phyloP scores from a whole-genome alignment of 176 grass and related monocot species.

The Oropetium thomaeum region DNA sequence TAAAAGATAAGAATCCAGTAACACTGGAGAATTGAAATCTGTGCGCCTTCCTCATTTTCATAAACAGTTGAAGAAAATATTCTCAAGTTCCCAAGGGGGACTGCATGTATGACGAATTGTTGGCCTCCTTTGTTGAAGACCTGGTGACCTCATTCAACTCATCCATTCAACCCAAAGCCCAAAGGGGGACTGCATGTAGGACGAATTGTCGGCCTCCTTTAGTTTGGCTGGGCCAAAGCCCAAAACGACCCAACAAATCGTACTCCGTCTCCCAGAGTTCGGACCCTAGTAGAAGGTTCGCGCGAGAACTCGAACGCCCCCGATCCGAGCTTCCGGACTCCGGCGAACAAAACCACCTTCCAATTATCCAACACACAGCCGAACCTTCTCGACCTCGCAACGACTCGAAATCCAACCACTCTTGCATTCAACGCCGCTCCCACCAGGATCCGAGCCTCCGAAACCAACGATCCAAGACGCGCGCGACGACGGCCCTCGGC shows the following conservation, averaged over 20 bases:
- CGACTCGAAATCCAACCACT: not conserved
- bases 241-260: not conserved
- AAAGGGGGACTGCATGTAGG: too few species aligned
- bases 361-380: not conserved
- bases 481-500: not conserved
- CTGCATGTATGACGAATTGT: too few species aligned
- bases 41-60: too few species aligned
- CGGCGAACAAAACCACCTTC: not conserved
- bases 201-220: too few species aligned
- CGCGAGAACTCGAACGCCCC: not conserved
- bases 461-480: not conserved
- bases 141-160: too few species aligned
- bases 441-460: not conserved
- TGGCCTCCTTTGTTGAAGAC: too few species aligned
- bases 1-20: too few species aligned
- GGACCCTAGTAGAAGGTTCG: conserved; percentile 33
- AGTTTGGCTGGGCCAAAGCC: not conserved
- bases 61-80: too few species aligned
- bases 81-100: too few species aligned
- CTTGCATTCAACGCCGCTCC: not conserved
- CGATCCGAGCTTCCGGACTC: not conserved
- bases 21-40: too few species aligned
- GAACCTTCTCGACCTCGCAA: conserved; percentile 9
- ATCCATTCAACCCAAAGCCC: too few species aligned
- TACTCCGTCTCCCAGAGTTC: not conserved